phyloP scores from a whole-genome alignment of 345 rosid species.

The Ailanthus altissimus region DNA sequence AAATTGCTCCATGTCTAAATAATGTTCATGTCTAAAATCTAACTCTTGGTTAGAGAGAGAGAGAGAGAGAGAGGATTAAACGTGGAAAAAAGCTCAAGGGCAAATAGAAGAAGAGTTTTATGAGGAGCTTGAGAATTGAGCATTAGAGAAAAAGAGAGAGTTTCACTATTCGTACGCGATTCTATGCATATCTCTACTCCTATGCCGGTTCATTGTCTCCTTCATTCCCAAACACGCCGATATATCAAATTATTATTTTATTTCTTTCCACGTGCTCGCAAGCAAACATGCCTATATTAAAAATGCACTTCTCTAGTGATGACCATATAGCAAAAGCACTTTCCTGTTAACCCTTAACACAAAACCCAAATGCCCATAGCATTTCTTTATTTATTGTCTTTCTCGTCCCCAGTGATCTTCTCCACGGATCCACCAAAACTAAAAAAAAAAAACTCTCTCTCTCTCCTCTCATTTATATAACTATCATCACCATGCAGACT shows the following conservation, averaged over 20 bases:
- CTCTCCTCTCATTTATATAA: conserved; percentile 22
- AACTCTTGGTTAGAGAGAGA: conserved; percentile 5
- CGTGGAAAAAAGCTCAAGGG: neutral
- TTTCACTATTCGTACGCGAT: conserved; percentile 32
- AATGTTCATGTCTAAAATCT: conserved; percentile 24
- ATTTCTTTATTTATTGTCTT: conserved; percentile 22
- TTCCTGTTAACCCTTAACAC: neutral
- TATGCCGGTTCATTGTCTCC: conserved; percentile 45
- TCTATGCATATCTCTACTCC: conserved; percentile 33
- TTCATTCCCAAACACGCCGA: conserved; percentile 31
- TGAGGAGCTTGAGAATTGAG: conserved; percentile 34
- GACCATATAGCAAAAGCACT: neutral
- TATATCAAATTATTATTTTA: conserved; percentile 3
- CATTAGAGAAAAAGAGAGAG: conserved; percentile 16
- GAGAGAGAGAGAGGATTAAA: conserved; percentile 10
- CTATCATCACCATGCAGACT: conserved; percentile 44
- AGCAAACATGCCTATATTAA: neutral
- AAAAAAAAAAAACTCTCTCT: conserved; percentile 22
- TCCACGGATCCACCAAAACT: conserved; percentile 44
- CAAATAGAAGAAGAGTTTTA: conserved; percentile 15
- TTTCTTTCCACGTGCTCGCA: conserved; percentile 22
- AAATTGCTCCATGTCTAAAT: conserved; percentile 38
- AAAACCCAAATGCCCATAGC: neutral
- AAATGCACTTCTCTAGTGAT: neutral
- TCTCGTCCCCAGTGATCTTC: conserved; percentile 32